These are phyloP conservation scores for Colletotrichum plurivorum DNA, from an alignment of 2,329 filamentous ascomycete genomes.

Conservation along the genomic window DNA sequence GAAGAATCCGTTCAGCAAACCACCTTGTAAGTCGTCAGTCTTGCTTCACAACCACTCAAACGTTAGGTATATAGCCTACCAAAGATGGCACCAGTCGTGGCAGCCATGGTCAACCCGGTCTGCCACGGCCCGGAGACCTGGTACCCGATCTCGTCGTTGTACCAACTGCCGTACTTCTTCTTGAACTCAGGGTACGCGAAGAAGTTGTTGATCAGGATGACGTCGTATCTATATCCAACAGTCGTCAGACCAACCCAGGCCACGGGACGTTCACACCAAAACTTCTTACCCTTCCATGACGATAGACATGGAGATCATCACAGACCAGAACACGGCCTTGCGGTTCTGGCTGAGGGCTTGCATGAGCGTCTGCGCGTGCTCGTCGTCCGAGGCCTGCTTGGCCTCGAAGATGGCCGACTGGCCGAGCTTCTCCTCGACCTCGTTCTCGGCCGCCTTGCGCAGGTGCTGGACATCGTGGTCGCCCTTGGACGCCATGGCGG, in stretches of 20 bases:
- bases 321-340: slow-evolving; percentile 55
- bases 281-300: slow-evolving; percentile 65
- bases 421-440: slow-evolving; percentile 34
- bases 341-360: slow-evolving; percentile 50
- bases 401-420: slow-evolving; percentile 36
- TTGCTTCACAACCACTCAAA: slow-evolving; percentile 49
- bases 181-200: slow-evolving; percentile 58
- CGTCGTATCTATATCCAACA: slow-evolving; percentile 16
- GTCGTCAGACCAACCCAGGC: too few species aligned
- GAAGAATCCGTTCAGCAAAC: slow-evolving; percentile 57
- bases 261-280: not conserved
- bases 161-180: slow-evolving; percentile 56
- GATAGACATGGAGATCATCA: slow-evolving; percentile 58
- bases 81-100: slow-evolving; percentile 53
- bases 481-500: slow-evolving; percentile 12
- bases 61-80: slow-evolving; percentile 46
- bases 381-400: slow-evolving; percentile 37
- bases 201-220: slow-evolving; percentile 56
- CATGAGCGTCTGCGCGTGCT: slow-evolving; percentile 46
- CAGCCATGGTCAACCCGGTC: slow-evolving; percentile 62
- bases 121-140: slow-evolving; percentile 67
- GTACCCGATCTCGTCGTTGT: slow-evolving; percentile 53
- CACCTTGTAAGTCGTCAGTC: slow-evolving; percentile 42
- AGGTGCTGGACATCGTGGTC: slow-evolving; percentile 30
- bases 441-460: slow-evolving; percentile 32